phyloP scores from a whole-genome alignment of 2,329 filamentous ascomycete species.

The Alternaria burnsii region DNA sequence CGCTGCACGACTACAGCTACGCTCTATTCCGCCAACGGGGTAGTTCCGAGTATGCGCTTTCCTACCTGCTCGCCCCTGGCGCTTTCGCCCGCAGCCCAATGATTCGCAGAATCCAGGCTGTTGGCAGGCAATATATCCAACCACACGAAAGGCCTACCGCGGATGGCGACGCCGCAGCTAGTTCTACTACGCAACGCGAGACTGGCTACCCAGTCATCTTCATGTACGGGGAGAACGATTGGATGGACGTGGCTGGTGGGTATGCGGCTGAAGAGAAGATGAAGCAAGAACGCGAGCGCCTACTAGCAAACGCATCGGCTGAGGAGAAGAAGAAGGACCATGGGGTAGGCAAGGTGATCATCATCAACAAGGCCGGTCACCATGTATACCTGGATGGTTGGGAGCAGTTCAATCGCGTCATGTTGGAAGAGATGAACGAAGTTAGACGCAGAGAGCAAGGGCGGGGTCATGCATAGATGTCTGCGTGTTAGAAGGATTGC shows the following conservation, averaged over 20 bases:
- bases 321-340: slow-evolving; percentile 78
- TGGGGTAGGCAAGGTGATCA: slow-evolving; percentile 80
- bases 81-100: slow-evolving; percentile 89
- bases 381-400: slow-evolving; percentile 76
- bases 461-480: slow-evolving; percentile 8
- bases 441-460: slow-evolving; percentile 56
- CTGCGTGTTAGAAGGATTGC: background rate
- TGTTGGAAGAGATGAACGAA: slow-evolving; percentile 72
- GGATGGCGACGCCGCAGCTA: slow-evolving; percentile 31
- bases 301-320: slow-evolving; percentile 67
- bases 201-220: slow-evolving; percentile 84
- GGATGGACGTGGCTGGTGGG: slow-evolving; percentile 95
- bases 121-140: slow-evolving; percentile 74
- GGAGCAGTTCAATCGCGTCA: slow-evolving; percentile 73
- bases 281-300: slow-evolving; percentile 69
- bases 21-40: slow-evolving; percentile 91
- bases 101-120: slow-evolving; percentile 83
- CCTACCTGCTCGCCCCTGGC: slow-evolving; percentile 91
- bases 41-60: slow-evolving; percentile 90
- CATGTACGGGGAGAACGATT: slow-evolving; percentile 98
- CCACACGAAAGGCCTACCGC: slow-evolving; percentile 37
- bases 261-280: slow-evolving; percentile 82
- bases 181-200: slow-evolving; percentile 52
- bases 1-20: slow-evolving; percentile 92
- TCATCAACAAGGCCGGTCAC: slow-evolving; percentile 77